Conservation (phyloP, 208 protist species). For the Eutreptiella sp. region DNA sequence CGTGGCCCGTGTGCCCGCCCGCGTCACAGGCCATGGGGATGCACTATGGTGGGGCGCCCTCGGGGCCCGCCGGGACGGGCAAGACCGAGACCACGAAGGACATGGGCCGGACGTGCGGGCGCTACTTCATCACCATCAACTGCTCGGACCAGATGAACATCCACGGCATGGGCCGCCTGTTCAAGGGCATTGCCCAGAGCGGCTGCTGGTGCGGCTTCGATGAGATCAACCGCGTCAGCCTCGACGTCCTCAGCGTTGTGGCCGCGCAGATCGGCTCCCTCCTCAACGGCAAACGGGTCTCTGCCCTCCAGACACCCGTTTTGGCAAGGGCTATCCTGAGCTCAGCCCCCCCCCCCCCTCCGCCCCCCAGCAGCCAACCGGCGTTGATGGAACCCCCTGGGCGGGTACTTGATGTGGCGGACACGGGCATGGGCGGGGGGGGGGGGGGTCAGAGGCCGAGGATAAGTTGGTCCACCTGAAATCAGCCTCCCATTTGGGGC, state of each 20-base stretch:
- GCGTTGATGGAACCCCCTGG: too few species aligned
- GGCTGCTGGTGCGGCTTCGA: conserved; percentile 84
- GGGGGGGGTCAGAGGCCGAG: too few species aligned
- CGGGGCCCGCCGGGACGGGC: conserved; percentile 75
- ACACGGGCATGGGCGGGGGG: too few species aligned
- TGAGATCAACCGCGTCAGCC: conserved; percentile 81
- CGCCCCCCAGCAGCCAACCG: too few species aligned
- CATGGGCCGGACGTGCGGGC: conserved; percentile 68
- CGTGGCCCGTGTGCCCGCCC: too few species aligned
- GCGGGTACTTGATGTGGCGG: too few species aligned
- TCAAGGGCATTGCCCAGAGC: conserved; percentile 69
- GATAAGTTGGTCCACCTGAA: too few species aligned
- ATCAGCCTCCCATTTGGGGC: too few species aligned
- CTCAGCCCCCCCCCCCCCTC: too few species aligned
- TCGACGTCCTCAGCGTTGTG: conserved; percentile 70
- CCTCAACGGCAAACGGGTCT: conserved; percentile 52
- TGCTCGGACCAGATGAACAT: conserved; percentile 78
- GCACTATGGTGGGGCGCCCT: conserved; percentile 67
- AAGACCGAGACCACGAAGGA: conserved; percentile 88
- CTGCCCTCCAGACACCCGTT: too few species aligned
- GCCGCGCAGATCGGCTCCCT: conserved; percentile 67
- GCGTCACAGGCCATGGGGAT: conserved; percentile 52
- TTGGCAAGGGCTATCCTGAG: too few species aligned
- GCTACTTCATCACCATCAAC: conserved; percentile 79
- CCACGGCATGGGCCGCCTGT: conserved; percentile 62